Conservation (phyloP, 805 yeast species). For the Metschnikowia kunwiensis region DNA sequence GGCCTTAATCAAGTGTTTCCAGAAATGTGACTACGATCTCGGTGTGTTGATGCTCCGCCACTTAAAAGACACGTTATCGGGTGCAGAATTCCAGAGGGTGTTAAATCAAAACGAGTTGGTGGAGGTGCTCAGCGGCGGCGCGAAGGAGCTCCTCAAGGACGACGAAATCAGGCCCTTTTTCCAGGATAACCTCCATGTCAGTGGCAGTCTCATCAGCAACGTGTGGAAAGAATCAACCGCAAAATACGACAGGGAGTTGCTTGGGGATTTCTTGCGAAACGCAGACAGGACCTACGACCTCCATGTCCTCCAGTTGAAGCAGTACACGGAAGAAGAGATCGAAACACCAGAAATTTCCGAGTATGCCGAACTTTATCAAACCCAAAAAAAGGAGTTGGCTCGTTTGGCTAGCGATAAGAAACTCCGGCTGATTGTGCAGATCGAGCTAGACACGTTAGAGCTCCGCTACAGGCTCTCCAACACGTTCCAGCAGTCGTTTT, state of each 20-base stretch:
- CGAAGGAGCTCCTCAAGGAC: conserved; percentile 22
- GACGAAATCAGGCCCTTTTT: conserved; percentile 12
- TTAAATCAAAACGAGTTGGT: conserved; percentile 47
- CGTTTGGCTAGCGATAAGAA: conserved; percentile 17
- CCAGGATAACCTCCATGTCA: conserved; percentile 25
- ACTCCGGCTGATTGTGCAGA: conserved; percentile 22
- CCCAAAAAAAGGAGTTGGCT: conserved; percentile 25
- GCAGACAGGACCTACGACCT: conserved; percentile 29
- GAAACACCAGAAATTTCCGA: neutral
- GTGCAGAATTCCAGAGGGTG: conserved; percentile 67
- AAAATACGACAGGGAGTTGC: conserved; percentile 19
- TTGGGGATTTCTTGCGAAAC: conserved; percentile 30
- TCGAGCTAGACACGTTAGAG: conserved; percentile 33
- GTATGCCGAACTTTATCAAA: conserved; percentile 17
- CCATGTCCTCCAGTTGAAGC: conserved; percentile 17
- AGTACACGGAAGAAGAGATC: conserved; percentile 17
- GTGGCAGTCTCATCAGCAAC: conserved; percentile 38
- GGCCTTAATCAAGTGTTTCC: conserved; percentile 67
- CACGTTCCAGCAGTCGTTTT: conserved; percentile 33
- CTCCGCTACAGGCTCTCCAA: conserved; percentile 32
- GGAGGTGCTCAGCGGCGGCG: conserved; percentile 27
- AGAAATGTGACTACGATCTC: conserved; percentile 58
- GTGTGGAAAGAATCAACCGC: conserved; percentile 37
- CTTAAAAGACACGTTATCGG: conserved; percentile 52
- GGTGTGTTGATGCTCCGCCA: conserved; percentile 54